Conservation (phyloP, 176 grass and related monocot genomes). For the Sorghum bicolor region Sorghum_bicolor_NCBIv3 NC_012871.2:71229501-71230000, state of each 20-base stretch:
- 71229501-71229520: constrained; percentile 3
- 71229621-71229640: neutral
- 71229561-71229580: constrained; percentile 11
- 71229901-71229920: neutral
- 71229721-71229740: neutral
- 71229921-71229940: too few species aligned
- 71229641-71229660: neutral
- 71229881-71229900: neutral
- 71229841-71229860: neutral
- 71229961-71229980: too few species aligned
- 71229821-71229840: neutral
- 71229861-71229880: neutral
- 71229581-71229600: neutral
- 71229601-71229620: neutral
- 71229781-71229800: neutral
- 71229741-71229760: neutral
- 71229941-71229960: too few species aligned
- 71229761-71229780: neutral
- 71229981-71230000: too few species aligned
- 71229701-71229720: neutral
- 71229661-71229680: neutral
- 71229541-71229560: neutral
- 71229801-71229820: neutral
- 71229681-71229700: neutral
- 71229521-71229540: constrained; percentile 4